Evolutionary conservation across 176 grass and related monocot species (phyloP), one percentile per base, ranked within the genome.

Genomic region (Leersia perrieri): DNA sequence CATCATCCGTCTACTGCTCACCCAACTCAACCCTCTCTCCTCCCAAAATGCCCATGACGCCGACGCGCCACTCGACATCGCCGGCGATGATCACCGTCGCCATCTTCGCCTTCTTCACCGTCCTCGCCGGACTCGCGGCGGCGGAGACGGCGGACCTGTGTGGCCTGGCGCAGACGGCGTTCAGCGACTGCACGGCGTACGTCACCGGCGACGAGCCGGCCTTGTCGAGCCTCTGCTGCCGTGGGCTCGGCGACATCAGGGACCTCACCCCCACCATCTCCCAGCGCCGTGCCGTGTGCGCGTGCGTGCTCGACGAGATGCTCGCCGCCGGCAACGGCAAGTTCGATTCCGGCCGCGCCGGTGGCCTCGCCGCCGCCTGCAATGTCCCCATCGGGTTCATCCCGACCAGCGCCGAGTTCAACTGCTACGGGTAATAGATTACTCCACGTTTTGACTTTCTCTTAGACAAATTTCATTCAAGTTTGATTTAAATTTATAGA

Each of bases 181-280:
- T 87, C 72, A 51, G 78, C 39, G 78, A 87, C 16, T 87, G 85
- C 85, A 66, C 31, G 7, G 14, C 70, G 28, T 86, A 80, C 77
- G n/a, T 86, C 4, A 1, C 9, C 5, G 84, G 77, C 32, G 0
- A 0, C 3, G 84, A 75, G 13, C 5, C 23, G 0, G 2, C 9
- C 34, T 22, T 68, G 16, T 3, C 70, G 6, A 61, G 28, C 13
- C 22, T 5, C 28, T 81, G 84, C 84, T 86, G 84, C 77, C 9
- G 0, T 28, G 70, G 49, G 1, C 62, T 87, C 70, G 71, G 2
- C 36, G 70, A 68, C 71, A 22, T 87, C 71, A 35, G 18, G 63
- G 14, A 23, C 22, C 4, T 87, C 29, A 78, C 33, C 7, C 0
- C 1, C 9, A 28, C 49, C 14, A 14, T 10, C 6, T 22, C 38